Evolutionary conservation across 148 eudicot genomes (phyloP).

Genomic region (Rhododendron ferrugineum): DNA sequence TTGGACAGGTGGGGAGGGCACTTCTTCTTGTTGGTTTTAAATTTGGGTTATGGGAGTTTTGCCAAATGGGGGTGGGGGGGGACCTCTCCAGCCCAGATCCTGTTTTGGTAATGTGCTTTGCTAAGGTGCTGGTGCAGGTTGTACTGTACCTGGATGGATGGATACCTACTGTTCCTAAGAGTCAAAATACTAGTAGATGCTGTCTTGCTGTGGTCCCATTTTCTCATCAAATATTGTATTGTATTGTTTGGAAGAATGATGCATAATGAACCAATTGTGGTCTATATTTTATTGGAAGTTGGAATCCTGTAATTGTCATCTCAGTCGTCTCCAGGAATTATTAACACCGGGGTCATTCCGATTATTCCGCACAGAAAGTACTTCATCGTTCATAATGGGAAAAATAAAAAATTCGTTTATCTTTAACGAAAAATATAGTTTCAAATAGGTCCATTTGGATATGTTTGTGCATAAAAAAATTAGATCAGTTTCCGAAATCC

Average conservation of each 20-base stretch:
- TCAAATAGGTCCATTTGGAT: too few relatives aligned
- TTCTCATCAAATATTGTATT: background rate
- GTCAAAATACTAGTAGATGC: background rate
- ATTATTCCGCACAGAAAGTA: too few relatives aligned
- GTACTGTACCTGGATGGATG: background rate
- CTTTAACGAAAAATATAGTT: too few relatives aligned
- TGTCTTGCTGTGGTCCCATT: conserved; percentile 19
- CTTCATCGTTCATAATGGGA: too few relatives aligned
- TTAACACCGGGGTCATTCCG: too few relatives aligned
- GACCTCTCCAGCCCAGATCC: conserved; percentile 7
- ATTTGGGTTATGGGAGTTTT: conserved; percentile 1
- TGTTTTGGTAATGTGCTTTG: conserved; percentile 15
- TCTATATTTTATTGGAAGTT: background rate
- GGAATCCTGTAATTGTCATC: background rate
- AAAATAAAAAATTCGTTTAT: too few relatives aligned
- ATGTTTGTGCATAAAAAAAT: too few relatives aligned
- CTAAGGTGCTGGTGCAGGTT: background rate
- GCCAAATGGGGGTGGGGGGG: conserved; percentile 19
- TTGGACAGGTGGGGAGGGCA: background rate
- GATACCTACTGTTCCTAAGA: background rate
- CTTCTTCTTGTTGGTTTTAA: background rate
- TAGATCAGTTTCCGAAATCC: too few relatives aligned
- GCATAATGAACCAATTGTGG: background rate
- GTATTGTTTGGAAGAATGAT: conserved; percentile 1
- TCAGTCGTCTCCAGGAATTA: too few relatives aligned